Conservation (phyloP, 2,329 filamentous ascomycete species). For the Camillea tinctor region DNA sequence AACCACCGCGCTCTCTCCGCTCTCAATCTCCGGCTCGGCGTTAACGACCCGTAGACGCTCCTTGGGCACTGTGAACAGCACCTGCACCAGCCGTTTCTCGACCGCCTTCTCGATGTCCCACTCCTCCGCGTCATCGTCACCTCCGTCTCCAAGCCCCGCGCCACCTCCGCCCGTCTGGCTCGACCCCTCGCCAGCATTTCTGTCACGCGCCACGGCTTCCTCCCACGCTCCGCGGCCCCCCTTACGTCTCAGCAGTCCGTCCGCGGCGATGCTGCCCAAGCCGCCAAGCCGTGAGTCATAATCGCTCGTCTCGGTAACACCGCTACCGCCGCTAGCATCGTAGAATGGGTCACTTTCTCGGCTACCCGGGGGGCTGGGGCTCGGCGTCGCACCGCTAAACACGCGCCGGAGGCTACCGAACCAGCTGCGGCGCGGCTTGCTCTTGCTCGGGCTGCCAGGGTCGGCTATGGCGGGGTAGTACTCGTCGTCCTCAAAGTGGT, state of each 20-base stretch:
- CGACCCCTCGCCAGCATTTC: constrained; percentile 28
- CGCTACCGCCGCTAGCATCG: constrained; percentile 25
- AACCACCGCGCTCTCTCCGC: constrained; percentile 42
- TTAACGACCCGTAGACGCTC: constrained; percentile 89
- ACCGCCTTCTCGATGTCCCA: constrained; percentile 77
- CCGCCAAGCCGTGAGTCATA: constrained; percentile 46
- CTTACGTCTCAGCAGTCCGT: constrained; percentile 50
- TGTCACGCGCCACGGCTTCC: constrained; percentile 25
- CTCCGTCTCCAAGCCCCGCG: constrained; percentile 26
- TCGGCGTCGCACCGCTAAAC: constrained; percentile 47
- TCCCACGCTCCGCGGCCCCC: constrained; percentile 58
- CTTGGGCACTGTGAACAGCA: constrained; percentile 92
- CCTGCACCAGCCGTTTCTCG: constrained; percentile 69
- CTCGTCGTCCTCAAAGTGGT: constrained; percentile 29
- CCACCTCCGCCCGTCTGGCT: constrained; percentile 28
- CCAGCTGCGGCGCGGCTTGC: constrained; percentile 59
- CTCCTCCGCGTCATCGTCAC: constrained; percentile 63
- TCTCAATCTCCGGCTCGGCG: constrained; percentile 55
- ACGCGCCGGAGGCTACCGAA: constrained; percentile 67
- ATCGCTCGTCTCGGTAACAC: constrained; percentile 37
- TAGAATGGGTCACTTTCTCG: constrained; percentile 29
- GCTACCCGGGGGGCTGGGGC: constrained; percentile 26
- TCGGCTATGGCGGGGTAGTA: constrained; percentile 29
- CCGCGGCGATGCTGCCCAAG: constrained; percentile 44
- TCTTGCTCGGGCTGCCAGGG: constrained; percentile 54